Base-by-base conservation (phyloP, 75 land plant genomes). In the Cunninghamia lanceolata region DNA sequence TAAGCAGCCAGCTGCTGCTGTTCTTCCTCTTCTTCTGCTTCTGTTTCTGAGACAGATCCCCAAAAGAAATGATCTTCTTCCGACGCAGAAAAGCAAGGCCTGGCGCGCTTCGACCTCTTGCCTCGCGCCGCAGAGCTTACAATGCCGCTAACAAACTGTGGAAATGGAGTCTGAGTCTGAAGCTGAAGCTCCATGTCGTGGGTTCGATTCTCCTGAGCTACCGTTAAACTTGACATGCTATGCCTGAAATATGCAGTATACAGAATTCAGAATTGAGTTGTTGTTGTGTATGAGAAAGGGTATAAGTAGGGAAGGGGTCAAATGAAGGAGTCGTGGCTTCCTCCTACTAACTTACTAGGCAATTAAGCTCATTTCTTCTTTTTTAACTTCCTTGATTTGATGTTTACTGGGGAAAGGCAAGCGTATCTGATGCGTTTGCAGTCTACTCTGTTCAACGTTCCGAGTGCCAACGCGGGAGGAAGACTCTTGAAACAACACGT, bases 1-100 rank as follows among this genome's bases (percentile, higher is more conserved):
- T 46, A 52, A 35, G 84, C 84, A 9, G 84, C 84, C 84, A 83
- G 34, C 28, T 83, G 39, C 84, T 83, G 40, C 34, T 83, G 40
- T 16, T 82, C 84, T 1, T 30, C 36, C 7, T 50, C 84, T 15
- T 52, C 19, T 15, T 83, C 84, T 7, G 54, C 84, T 0, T 73
- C 70, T 50, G 16, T 13, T 2, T 50, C 75, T 1, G 75, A 73
- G 16, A 28, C 11, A 1, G 32, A 68, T 8, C 73, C 30, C 8
- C 73, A 16, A 1, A 14, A 14, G 16, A 34, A 3, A 13, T 73
- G 75, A 13, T 73, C 36, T 73, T 73, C 75, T 73, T 73, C 75
- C 68, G 59, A 54, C 6, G 32, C 73, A 28, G 75, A 73, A 34
- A 11, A 30, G 15, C 0, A 32, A 34, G 75, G 75, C 75, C 75